Conservation (phyloP, 164 flowering plant genomes). For the Litsea cubeba region DNA sequence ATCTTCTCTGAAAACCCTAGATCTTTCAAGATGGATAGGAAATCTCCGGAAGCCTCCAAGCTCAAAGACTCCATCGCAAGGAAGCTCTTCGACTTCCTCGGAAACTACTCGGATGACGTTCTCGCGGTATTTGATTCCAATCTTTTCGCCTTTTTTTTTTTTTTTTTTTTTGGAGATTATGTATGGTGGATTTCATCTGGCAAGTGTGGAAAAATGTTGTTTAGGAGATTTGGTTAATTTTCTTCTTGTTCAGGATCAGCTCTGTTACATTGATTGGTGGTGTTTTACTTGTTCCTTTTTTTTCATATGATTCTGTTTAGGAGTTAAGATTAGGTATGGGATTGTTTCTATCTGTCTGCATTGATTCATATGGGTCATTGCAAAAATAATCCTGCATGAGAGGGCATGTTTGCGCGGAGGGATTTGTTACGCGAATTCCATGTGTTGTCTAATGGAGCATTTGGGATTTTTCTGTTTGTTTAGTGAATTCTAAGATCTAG, state of each 20-base stretch:
- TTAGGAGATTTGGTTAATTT: neutral
- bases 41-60: slow-evolving; percentile 14
- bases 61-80: slow-evolving; percentile 18
- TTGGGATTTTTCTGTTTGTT: no score
- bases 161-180: neutral
- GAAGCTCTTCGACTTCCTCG: slow-evolving; percentile 28
- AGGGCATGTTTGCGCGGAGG: neutral
- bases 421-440: neutral
- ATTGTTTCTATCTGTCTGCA: neutral
- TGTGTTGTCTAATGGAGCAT: neutral
- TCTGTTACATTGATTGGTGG: neutral
- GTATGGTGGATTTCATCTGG: neutral
- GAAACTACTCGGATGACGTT: slow-evolving; percentile 29
- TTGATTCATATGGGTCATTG: neutral
- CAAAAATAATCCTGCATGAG: no score
- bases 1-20: slow-evolving; percentile 17
- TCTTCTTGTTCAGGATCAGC: neutral
- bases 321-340: neutral
- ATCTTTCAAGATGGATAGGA: slow-evolving; percentile 26
- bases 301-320: neutral
- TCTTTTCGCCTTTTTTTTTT: neutral
- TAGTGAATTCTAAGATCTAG: no score
- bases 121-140: slow-evolving; percentile 32
- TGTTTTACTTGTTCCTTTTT: neutral
- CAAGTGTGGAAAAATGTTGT: neutral